A percentile compares a stretch with the other conserved stretches of the same genome.
phyloP scores from a whole-genome alignment of 2,329 filamentous ascomycete species.

The Epichloe scottii region DNA sequence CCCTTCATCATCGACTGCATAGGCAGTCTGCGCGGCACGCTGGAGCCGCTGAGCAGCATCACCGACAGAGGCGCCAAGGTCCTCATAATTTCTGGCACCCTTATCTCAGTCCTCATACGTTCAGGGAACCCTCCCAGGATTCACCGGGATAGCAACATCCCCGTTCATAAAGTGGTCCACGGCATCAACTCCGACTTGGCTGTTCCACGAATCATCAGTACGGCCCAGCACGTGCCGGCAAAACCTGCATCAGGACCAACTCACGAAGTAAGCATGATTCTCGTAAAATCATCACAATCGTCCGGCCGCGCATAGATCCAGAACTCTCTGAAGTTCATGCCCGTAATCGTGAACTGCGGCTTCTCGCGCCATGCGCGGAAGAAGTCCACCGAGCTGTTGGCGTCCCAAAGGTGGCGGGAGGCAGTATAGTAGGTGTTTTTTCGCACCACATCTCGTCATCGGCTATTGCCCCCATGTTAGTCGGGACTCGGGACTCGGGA shows the following conservation, averaged over 20 bases:
- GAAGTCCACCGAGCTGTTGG: conserved; percentile 27
- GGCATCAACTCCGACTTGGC: conserved; percentile 22
- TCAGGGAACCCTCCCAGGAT: not conserved
- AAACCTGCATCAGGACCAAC: conserved; percentile 8
- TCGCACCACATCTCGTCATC: conserved; percentile 6
- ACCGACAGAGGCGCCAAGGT: conserved; percentile 26
- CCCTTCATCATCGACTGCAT: conserved; percentile 44
- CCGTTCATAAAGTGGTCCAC: conserved; percentile 25
- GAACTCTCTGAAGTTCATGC: conserved; percentile 23
- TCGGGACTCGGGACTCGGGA: no score
- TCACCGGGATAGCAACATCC: conserved; percentile 10
- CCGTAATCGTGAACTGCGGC: conserved; percentile 23
- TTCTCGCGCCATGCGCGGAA: conserved; percentile 31
- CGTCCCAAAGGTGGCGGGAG: conserved; percentile 31
- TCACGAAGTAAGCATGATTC: conserved; percentile 24
- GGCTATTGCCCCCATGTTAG: conserved; percentile 1
- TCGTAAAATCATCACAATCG: conserved; percentile 28
- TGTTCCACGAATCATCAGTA: conserved; percentile 5
- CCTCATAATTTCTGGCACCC: no score
- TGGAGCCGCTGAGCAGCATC: conserved; percentile 37
- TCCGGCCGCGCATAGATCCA: conserved; percentile 24
- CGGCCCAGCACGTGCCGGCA: not conserved
- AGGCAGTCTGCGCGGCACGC: conserved; percentile 32
- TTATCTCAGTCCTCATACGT: no score
- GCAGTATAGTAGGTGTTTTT: conserved; percentile 22